phyloP scores from a whole-genome alignment of 2,329 filamentous ascomycete genomes.

The Onygena corvina region DNA sequence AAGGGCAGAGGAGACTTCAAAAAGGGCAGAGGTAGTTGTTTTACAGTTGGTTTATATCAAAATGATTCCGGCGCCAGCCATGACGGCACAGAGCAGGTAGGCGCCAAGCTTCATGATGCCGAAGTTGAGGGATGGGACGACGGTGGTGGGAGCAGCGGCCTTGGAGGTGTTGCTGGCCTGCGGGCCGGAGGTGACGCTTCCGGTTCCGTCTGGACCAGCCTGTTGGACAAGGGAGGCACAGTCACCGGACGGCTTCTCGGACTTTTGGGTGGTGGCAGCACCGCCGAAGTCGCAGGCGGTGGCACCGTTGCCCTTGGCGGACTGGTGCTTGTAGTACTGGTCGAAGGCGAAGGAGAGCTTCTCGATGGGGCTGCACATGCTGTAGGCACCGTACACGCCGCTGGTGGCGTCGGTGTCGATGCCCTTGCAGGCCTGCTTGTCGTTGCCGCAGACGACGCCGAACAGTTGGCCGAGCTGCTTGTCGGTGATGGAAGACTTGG shows the following conservation, averaged over 20 bases:
- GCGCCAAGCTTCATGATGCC: slow-evolving; percentile 32
- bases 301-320: slow-evolving; percentile 22
- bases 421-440: slow-evolving; percentile 29
- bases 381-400: slow-evolving; percentile 36
- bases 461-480: slow-evolving; percentile 59
- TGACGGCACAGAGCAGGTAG: slow-evolving; percentile 34
- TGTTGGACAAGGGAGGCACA: slow-evolving; percentile 30
- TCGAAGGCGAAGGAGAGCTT: slow-evolving; percentile 36
- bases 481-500: slow-evolving; percentile 45
- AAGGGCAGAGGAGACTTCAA: neutral
- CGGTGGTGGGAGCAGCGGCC: slow-evolving; percentile 20
- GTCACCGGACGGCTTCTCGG: slow-evolving; percentile 26
- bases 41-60: slow-evolving; percentile 29
- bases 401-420: slow-evolving; percentile 30
- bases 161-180: slow-evolving; percentile 20
- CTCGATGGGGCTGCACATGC: slow-evolving; percentile 34
- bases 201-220: slow-evolving; percentile 31
- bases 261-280: slow-evolving; percentile 28
- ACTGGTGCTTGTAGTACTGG: slow-evolving; percentile 34
- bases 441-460: slow-evolving; percentile 31
- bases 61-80: slow-evolving; percentile 38
- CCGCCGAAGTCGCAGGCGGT: slow-evolving; percentile 35
- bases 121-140: slow-evolving; percentile 27
- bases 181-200: slow-evolving; percentile 29
- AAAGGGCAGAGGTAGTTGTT: neutral